Evolutionary conservation across 108 stramenopile genomes (phyloP).

Genomic region (Cyclotella choctawhatcheeana): DNA sequence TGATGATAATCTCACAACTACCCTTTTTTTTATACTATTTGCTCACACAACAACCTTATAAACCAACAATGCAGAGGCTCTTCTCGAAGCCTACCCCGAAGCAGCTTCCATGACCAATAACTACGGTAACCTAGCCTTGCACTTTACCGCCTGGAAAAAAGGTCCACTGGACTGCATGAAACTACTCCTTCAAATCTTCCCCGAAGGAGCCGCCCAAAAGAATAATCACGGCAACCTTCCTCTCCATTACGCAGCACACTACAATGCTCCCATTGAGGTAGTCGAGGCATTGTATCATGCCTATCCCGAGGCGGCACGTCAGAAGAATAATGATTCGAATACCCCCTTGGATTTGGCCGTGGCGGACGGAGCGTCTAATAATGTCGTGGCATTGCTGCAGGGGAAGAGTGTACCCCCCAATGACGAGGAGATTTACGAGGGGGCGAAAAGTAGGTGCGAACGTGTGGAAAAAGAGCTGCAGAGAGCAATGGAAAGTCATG

Average conservation of each 20-base stretch:
- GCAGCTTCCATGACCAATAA: constrained; percentile 88
- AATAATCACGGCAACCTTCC: constrained; percentile 90
- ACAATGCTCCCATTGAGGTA: constrained; percentile 86
- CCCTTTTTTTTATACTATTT: neutral
- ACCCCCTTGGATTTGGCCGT: constrained; percentile 87
- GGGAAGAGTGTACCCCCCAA: constrained; percentile 81
- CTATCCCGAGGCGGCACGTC: constrained; percentile 80
- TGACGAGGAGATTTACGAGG: constrained; percentile 77
- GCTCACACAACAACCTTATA: neutral
- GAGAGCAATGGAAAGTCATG: constrained; percentile 60
- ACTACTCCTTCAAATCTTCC: constrained; percentile 76
- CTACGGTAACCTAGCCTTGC: constrained; percentile 83
- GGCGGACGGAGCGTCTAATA: constrained; percentile 82
- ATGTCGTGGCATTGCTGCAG: constrained; percentile 84
- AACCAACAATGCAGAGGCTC: constrained; percentile 57
- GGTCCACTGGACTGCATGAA: constrained; percentile 85
- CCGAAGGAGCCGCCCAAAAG: constrained; percentile 87
- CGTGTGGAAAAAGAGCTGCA: constrained; percentile 83
- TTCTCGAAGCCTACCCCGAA: constrained; percentile 86
- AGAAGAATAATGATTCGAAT: constrained; percentile 89
- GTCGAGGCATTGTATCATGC: constrained; percentile 86
- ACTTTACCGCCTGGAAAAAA: constrained; percentile 92
- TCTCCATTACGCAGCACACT: constrained; percentile 86
- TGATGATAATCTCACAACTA: neutral
- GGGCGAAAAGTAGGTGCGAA: constrained; percentile 75